phyloP scores from a whole-genome alignment of 2,329 filamentous ascomycete species.

The Tolypocladium ophioglossoides region DNA sequence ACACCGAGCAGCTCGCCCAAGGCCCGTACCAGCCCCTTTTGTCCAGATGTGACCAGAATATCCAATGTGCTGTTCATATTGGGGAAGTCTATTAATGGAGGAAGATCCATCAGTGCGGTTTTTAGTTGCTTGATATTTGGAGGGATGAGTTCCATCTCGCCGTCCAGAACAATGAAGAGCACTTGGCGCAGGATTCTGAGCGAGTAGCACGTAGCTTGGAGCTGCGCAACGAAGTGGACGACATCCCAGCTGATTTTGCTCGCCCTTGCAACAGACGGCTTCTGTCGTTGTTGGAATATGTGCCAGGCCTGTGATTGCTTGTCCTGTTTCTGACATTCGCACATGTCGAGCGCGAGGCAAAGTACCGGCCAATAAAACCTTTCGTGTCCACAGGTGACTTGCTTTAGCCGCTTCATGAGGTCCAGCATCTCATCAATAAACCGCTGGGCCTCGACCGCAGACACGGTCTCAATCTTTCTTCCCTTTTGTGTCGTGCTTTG shows the following conservation, averaged over 20 bases:
- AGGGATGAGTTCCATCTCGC: background rate
- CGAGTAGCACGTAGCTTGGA: slow-evolving; percentile 52
- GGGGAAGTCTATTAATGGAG: slow-evolving; percentile 14
- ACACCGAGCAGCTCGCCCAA: slow-evolving; percentile 11
- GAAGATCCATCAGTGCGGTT: slow-evolving; percentile 12
- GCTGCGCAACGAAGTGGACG: slow-evolving; percentile 50
- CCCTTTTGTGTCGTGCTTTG: slow-evolving; percentile 18
- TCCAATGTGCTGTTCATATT: slow-evolving; percentile 7
- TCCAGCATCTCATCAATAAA: slow-evolving; percentile 9
- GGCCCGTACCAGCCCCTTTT: slow-evolving; percentile 3
- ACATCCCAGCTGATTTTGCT: slow-evolving; percentile 36
- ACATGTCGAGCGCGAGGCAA: slow-evolving; percentile 17
- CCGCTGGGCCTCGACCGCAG: slow-evolving; percentile 2
- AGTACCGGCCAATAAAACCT: slow-evolving; percentile 14
- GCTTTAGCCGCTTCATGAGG: slow-evolving; percentile 8
- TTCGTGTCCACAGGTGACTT: background rate
- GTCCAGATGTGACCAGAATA: slow-evolving; percentile 9
- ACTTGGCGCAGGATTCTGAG: slow-evolving; percentile 37
- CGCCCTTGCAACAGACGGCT: background rate
- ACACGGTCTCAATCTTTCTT: slow-evolving; percentile 10
- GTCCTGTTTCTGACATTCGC: slow-evolving; percentile 15
- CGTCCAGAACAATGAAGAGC: slow-evolving; percentile 9
- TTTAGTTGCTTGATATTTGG: slow-evolving; percentile 6
- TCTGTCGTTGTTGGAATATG: slow-evolving; percentile 9
- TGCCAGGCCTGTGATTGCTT: slow-evolving; percentile 15